Conservation (phyloP, 169 alveolate genomes). For the Plasmodium knowlesi region DNA sequence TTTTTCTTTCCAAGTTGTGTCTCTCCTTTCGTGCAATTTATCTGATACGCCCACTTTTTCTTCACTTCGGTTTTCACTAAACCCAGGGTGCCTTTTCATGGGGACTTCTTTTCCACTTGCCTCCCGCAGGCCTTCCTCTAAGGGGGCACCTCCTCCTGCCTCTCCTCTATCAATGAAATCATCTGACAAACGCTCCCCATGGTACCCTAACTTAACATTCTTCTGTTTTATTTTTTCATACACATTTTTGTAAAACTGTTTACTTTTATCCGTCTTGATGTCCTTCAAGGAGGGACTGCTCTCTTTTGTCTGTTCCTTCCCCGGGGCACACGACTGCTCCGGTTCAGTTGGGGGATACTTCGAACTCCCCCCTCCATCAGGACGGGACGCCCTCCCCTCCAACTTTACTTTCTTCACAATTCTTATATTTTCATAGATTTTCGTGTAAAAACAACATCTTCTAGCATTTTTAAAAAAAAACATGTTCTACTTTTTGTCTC, state of each 20-base stretch:
- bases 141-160: not conserved
- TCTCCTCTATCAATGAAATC: not conserved
- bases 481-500: conserved; percentile 14
- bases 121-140: not conserved
- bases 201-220: not conserved
- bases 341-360: not conserved
- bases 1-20: not conserved
- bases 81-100: not conserved
- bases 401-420: conserved; percentile 18
- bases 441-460: conserved; percentile 53
- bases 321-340: not conserved
- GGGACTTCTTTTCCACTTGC: not conserved
- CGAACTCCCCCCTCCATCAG: not conserved
- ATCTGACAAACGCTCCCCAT: not conserved
- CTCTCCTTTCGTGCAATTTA: not conserved
- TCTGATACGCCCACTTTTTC: not conserved
- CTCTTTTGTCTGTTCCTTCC: not conserved
- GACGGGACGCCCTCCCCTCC: not conserved
- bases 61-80: not conserved
- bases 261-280: conserved; percentile 14
- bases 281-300: not conserved
- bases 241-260: conserved; percentile 23
- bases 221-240: conserved; percentile 22
- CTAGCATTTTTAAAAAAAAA: conserved; percentile 40
- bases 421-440: conserved; percentile 63